Base-by-base conservation (phyloP, 2,329 filamentous ascomycete genomes). In the Ciborinia camelliae region DNA sequence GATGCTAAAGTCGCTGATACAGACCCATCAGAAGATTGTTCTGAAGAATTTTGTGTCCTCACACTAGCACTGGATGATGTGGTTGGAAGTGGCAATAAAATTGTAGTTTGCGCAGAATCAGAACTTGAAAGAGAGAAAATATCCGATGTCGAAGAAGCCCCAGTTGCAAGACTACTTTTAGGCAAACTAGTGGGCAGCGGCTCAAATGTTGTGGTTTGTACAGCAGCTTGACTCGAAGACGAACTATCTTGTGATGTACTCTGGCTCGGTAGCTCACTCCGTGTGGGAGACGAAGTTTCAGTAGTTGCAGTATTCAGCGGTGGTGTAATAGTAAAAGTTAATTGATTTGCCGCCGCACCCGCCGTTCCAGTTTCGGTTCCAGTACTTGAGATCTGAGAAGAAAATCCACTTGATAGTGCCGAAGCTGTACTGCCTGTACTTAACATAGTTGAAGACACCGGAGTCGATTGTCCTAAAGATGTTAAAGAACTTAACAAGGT, bases 361-460 rank as follows among this genome's bases (percentile, higher is more conserved):
- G 20, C 28, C 18, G 5, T 32, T 23, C n/a, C 30, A 8, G 54
- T 23, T 45, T 58, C 14, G 9, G 54, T 52, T 35, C 20, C 18
- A n/a, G 30, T 52, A 35, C 8, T 52, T 7, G 30, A 35, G 9
- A n/a, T 10, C 14, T 32, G 50, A 23, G 50, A 52, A 7, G 50
- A n/a, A 35, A 35, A 52, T 52, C 8, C 6, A 14, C 23, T 41
- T 41, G 52, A 55, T 55, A 7, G 35, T 41, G 23, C 8, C 2
- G 52, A 23, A 12, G 52, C 52, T 41, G 35, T 55, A 20, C 52
- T 23, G 15, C 52, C 41, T 58, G 28, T 47, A 35, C 54, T 58
- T 12, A 5, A 23, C 2, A 58, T 12, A 0, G 18, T 47, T 18
- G 54, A 58, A 15, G 54, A 45, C 1, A 23, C 1, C 1, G 30